Percentiles rank a stretch among this genome's conserved stretches.
Evolutionary conservation across 352 stramenopile species (phyloP).

Genomic region (Peronosclerospora sorghi): DNA sequence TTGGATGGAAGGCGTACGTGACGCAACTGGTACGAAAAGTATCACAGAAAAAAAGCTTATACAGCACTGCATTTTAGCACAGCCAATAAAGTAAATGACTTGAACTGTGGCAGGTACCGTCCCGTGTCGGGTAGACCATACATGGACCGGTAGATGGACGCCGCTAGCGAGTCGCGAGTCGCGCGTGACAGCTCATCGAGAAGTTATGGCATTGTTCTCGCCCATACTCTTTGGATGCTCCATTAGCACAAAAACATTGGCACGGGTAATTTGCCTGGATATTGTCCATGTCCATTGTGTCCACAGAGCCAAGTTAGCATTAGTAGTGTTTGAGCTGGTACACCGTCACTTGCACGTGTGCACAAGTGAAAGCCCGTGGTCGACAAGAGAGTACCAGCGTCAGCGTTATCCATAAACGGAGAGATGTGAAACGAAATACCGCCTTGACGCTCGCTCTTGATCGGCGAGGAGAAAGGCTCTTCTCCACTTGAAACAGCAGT

Average conservation of each 20-base stretch:
- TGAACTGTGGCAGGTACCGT: conserved; percentile 93
- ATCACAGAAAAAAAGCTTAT: too few species aligned
- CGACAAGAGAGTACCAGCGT: conserved; percentile 89
- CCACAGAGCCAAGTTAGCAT: not conserved
- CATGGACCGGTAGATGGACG: conserved; percentile 92
- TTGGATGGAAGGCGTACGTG: too few species aligned
- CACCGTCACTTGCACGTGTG: conserved; percentile 40
- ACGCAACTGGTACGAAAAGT: too few species aligned
- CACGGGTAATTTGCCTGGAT: conserved; percentile 92
- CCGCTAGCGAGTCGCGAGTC: conserved; percentile 90
- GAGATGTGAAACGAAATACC: conserved; percentile 92
- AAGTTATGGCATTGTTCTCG: conserved; percentile 88
- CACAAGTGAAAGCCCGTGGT: conserved; percentile 89
- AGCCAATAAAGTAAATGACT: conserved; percentile 97
- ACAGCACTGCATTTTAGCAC: too few species aligned
- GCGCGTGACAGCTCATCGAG: conserved; percentile 46
- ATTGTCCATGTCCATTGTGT: conserved; percentile 92
- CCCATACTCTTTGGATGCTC: conserved; percentile 93
- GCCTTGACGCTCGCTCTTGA: conserved; percentile 89
- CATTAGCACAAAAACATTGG: conserved; percentile 93
- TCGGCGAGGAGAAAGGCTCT: conserved; percentile 91
- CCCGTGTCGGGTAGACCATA: conserved; percentile 80
- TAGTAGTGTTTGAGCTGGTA: not conserved
- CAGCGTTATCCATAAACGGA: conserved; percentile 92
- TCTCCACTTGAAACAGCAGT: conserved; percentile 15